Conservation (phyloP, 2,329 filamentous ascomycete genomes). For the Leptosphaerulina australis region DNA sequence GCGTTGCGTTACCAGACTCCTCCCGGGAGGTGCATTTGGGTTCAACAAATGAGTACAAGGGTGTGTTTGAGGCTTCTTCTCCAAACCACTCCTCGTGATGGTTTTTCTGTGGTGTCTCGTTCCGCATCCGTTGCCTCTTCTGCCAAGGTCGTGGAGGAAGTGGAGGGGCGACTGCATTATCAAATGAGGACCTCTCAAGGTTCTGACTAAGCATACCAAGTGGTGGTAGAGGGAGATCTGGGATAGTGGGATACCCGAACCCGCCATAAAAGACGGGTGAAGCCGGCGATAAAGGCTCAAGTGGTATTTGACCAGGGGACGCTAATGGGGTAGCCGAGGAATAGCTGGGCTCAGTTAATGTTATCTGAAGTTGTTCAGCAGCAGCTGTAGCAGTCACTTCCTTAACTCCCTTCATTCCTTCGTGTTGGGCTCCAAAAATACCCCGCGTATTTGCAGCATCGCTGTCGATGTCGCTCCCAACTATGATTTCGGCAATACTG, state of each 20-base stretch:
- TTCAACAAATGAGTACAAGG: not conserved
- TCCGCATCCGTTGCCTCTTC: slow-evolving; percentile 13
- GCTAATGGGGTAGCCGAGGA: not conserved
- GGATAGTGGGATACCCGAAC: not conserved
- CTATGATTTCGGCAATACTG: not conserved
- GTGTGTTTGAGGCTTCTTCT: not conserved
- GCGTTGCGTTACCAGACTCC: not conserved
- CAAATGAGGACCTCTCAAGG: not conserved
- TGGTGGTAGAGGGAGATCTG: not conserved
- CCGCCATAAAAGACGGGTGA: not conserved
- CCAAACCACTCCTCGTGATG: not conserved
- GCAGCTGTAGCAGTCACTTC: not conserved
- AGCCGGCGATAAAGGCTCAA: not conserved
- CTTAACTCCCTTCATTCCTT: not conserved
- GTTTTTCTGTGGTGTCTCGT: not conserved
- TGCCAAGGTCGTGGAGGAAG: slow-evolving; percentile 25
- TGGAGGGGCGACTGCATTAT: slow-evolving; percentile 14
- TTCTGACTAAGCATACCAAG: not conserved
- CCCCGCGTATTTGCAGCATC: slow-evolving; percentile 3
- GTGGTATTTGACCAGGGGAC: not conserved
- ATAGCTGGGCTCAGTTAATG: not conserved
- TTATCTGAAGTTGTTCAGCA: not conserved
- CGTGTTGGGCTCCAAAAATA: not conserved
- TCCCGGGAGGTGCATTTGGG: not conserved
- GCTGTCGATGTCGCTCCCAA: slow-evolving; percentile 4